Conservation (phyloP, 257 asterid genomes). For the Verbena officinalis region DNA sequence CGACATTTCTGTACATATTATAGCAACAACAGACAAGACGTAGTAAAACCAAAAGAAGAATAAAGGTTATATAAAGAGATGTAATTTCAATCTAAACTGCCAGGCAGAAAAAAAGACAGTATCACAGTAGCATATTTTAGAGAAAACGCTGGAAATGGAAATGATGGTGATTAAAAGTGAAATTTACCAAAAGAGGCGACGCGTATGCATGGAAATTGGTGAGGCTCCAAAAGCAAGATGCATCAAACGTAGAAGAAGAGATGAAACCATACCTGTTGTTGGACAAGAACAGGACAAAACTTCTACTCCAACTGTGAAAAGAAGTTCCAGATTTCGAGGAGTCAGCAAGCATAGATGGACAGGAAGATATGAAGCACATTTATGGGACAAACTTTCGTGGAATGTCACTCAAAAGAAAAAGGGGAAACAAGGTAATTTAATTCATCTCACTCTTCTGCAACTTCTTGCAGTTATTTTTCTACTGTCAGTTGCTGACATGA, state of each 20-base stretch:
- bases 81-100: conserved; percentile 14
- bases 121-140: neutral
- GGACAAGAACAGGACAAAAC: neutral
- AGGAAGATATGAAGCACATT: conserved; percentile 29
- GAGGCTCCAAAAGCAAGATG: conserved; percentile 27
- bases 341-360: conserved; percentile 26
- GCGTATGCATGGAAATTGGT: conserved; percentile 7
- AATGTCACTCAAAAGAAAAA: conserved; percentile 7
- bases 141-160: conserved; percentile 26
- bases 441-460: neutral
- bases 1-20: conserved; percentile 27
- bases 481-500: conserved; percentile 14
- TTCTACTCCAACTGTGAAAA: conserved; percentile 3
- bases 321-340: conserved; percentile 26
- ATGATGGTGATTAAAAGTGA: conserved; percentile 27
- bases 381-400: conserved; percentile 25
- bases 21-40: conserved; percentile 22
- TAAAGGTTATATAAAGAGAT: conserved; percentile 31
- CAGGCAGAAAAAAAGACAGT: neutral
- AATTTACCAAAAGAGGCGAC: conserved; percentile 13
- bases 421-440: conserved; percentile 3
- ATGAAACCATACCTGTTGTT: neutral
- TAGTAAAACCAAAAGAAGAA: conserved; percentile 28
- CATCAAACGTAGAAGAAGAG: neutral
- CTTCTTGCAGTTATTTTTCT: neutral